phyloP scores from a whole-genome alignment of 805 yeast genomes.

The Wickerhamomyces alni region DNA sequence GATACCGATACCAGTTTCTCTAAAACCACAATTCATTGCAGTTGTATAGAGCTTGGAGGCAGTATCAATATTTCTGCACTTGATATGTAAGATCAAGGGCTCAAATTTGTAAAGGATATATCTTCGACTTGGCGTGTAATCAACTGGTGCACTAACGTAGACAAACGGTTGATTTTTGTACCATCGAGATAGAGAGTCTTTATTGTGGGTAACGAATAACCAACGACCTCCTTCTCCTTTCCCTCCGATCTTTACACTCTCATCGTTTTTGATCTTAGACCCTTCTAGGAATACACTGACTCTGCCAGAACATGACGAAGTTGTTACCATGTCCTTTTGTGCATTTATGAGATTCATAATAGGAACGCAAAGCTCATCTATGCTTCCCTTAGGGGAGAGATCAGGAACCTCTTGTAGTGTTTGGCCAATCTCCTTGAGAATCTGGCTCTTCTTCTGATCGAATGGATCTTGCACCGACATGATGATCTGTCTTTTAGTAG shows the following conservation, averaged over 20 bases:
- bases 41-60: slow-evolving; percentile 60
- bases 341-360: slow-evolving; percentile 62
- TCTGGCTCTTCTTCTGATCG: slow-evolving; percentile 56
- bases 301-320: slow-evolving; percentile 86
- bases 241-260: slow-evolving; percentile 53
- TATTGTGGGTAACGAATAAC: slow-evolving; percentile 74
- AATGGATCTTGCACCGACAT: slow-evolving; percentile 42
- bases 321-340: slow-evolving; percentile 67
- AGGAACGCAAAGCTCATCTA: slow-evolving; percentile 71
- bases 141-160: slow-evolving; percentile 9
- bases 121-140: slow-evolving; percentile 30
- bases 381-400: slow-evolving; percentile 82
- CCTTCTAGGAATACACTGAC: slow-evolving; percentile 82
- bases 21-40: slow-evolving; percentile 81
- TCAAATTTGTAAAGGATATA: slow-evolving; percentile 74
- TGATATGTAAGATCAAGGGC: slow-evolving; percentile 79
- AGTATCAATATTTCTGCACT: slow-evolving; percentile 53
- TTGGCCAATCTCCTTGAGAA: slow-evolving; percentile 45
- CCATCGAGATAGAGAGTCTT: slow-evolving; percentile 44
- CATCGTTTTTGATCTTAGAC: slow-evolving; percentile 31
- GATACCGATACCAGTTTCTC: slow-evolving; percentile 83
- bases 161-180: slow-evolving; percentile 23
- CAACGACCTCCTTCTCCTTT: slow-evolving; percentile 87
- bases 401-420: slow-evolving; percentile 44
- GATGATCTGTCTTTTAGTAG: neutral